These are phyloP conservation scores for Oryza meyeriana DNA, from an alignment of 176 grass and related monocot genomes.

Conservation along the genomic window DNA sequence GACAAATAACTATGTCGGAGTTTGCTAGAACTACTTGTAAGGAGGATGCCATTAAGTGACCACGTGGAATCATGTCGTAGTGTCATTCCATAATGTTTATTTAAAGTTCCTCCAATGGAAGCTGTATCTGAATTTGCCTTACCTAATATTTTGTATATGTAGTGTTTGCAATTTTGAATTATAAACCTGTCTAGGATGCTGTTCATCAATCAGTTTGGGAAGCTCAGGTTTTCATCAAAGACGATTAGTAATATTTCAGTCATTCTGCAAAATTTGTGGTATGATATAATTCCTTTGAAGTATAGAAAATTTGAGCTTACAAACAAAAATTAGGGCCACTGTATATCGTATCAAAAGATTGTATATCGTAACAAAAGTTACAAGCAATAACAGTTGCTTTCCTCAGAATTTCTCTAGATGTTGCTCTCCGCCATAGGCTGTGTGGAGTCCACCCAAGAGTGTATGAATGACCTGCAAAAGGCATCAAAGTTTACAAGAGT, in stretches of 20 bases:
- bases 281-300: background rate
- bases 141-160: background rate
- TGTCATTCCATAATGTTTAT: background rate
- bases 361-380: no score
- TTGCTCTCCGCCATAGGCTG: background rate
- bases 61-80: background rate
- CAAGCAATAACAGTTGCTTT: conserved; percentile 12
- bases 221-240: background rate
- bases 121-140: background rate
- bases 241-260: background rate
- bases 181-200: background rate
- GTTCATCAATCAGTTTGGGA: background rate
- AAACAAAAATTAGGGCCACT: background rate
- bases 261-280: background rate
- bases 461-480: background rate
- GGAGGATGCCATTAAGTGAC: background rate
- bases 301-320: background rate
- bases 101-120: background rate
- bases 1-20: background rate
- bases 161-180: background rate
- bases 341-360: background rate
- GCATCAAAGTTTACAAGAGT: background rate
- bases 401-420: conserved; percentile 1
- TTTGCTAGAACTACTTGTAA: background rate
- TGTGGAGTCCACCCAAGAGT: background rate